phyloP scores from a whole-genome alignment of 1,139 yeast species.

The Suhomyces taliae region DNA sequence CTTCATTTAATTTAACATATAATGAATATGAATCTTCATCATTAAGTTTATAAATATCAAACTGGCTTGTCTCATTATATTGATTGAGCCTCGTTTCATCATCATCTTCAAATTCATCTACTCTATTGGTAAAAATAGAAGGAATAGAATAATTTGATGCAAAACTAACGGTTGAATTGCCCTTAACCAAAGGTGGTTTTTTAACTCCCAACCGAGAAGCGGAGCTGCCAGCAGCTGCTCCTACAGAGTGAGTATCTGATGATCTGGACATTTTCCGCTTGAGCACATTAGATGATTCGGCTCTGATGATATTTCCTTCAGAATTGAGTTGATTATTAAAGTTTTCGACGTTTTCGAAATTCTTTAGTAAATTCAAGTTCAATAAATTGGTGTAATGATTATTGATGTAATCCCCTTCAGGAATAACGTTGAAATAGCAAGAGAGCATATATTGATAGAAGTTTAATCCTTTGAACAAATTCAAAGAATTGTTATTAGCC shows the following conservation, averaged over 20 bases:
- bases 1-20: conserved; percentile 18
- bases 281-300: conserved; percentile 34
- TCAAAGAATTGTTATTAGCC: conserved; percentile 31
- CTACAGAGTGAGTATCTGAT: neutral
- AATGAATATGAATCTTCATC: conserved; percentile 21
- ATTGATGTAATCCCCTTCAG: conserved; percentile 27
- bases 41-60: conserved; percentile 5
- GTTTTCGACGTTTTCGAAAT: conserved; percentile 37
- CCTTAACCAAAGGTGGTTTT: conserved; percentile 8
- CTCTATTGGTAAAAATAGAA: conserved; percentile 14
- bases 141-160: conserved; percentile 15
- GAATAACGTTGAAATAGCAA: conserved; percentile 41
- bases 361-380: conserved; percentile 40
- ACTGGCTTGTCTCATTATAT: conserved; percentile 2
- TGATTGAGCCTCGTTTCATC: conserved; percentile 10
- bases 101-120: conserved; percentile 17
- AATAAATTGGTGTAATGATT: conserved; percentile 42
- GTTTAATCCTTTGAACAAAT: conserved; percentile 36
- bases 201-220: neutral
- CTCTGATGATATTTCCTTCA: conserved; percentile 32
- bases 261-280: conserved; percentile 35
- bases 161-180: conserved; percentile 16
- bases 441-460: conserved; percentile 44
- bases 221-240: conserved; percentile 19
- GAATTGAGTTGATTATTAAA: conserved; percentile 30